Conservation (phyloP, 163 green algal species). For the Trebouxiophyceae sp. region DNA sequence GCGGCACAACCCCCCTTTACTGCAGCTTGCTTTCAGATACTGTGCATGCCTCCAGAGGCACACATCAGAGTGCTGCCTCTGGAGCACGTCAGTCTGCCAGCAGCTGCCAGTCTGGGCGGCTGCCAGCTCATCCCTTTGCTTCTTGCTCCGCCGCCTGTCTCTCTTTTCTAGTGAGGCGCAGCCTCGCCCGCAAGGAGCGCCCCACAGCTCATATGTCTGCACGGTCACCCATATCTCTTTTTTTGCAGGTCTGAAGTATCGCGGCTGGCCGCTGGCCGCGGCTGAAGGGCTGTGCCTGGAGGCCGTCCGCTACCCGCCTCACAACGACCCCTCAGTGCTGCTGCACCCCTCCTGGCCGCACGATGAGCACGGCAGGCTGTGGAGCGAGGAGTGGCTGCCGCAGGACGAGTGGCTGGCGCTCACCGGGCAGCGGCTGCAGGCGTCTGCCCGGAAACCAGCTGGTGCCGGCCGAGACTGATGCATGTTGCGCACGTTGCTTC, state of each 20-base stretch:
- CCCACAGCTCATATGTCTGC: background rate
- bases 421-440: too few species aligned
- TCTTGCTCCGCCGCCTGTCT: background rate
- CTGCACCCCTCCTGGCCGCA: constrained; percentile 23
- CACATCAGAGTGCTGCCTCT: background rate
- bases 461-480: too few species aligned
- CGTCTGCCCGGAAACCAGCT: too few species aligned
- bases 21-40: background rate
- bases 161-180: background rate
- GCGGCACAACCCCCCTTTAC: too few species aligned
- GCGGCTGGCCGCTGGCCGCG: constrained; percentile 51
- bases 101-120: background rate
- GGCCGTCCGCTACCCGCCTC: constrained; percentile 24
- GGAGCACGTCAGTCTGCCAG: background rate
- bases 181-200: background rate
- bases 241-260: constrained; percentile 12
- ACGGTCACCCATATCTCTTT: too few species aligned
- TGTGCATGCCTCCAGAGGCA: background rate
- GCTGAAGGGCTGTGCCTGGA: constrained; percentile 45
- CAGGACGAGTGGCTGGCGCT: too few species aligned
- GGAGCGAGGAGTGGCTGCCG: too few species aligned
- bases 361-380: constrained; percentile 19
- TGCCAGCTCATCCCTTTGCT: too few species aligned
- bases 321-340: background rate
- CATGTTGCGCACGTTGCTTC: too few species aligned